These are phyloP conservation scores for Primulina huaijiensis DNA, from an alignment of 257 asterid species.

Conservation along the genomic window DNA sequence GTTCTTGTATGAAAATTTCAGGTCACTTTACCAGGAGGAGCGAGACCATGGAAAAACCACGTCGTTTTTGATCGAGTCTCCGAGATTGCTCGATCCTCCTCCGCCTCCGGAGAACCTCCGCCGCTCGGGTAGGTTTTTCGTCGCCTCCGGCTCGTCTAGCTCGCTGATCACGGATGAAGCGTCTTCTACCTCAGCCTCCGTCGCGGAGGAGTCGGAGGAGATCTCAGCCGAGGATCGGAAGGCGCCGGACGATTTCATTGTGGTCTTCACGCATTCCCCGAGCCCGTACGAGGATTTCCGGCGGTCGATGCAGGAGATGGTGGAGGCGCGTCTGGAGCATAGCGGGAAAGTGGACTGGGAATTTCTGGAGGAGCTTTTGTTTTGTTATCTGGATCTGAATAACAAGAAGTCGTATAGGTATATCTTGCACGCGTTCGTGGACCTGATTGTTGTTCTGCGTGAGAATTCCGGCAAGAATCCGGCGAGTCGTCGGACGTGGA, in stretches of 20 bases:
- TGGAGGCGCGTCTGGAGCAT: constrained; percentile 44
- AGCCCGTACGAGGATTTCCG: constrained; percentile 53
- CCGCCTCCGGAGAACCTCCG: constrained; percentile 42
- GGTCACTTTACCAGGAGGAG: constrained; percentile 45
- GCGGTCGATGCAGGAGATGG: constrained; percentile 57
- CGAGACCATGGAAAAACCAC: constrained; percentile 20
- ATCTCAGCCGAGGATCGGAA: neutral
- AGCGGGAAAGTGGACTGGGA: constrained; percentile 67
- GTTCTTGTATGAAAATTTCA: constrained; percentile 63
- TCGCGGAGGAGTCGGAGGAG: constrained; percentile 8
- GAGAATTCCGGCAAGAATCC: constrained; percentile 32
- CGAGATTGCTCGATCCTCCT: constrained; percentile 33
- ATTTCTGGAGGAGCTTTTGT: constrained; percentile 74
- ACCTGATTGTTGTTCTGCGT: constrained; percentile 45
- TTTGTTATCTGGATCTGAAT: constrained; percentile 66
- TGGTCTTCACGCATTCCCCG: constrained; percentile 44
- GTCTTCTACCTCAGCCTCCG: constrained; percentile 1
- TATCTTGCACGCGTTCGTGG: constrained; percentile 73
- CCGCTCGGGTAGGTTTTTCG: constrained; percentile 42
- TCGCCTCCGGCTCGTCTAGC: constrained; percentile 36
- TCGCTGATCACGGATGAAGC: constrained; percentile 35
- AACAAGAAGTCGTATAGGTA: constrained; percentile 50
- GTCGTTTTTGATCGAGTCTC: constrained; percentile 27
- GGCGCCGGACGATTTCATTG: constrained; percentile 37
- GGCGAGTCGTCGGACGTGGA: constrained; percentile 24